These are phyloP conservation scores for Grosmannia huntii DNA, from an alignment of 2,329 filamentous ascomycete genomes.

Conservation along the genomic window DNA sequence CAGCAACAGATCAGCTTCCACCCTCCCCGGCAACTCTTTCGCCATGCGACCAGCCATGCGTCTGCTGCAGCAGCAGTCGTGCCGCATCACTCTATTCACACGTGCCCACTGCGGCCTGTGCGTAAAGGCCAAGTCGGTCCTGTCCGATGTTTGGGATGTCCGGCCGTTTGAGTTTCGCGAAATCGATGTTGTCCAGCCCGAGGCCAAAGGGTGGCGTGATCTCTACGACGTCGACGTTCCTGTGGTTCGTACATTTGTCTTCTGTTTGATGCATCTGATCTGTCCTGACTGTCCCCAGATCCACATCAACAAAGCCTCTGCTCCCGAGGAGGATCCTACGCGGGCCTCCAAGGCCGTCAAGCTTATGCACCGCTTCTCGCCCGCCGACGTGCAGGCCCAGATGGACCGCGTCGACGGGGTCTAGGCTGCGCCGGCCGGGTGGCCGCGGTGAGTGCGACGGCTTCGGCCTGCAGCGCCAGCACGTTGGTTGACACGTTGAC, in stretches of 20 bases:
- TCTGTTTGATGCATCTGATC: neutral
- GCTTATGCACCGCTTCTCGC: slow-evolving; percentile 66
- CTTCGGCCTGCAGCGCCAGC: slow-evolving; percentile 19
- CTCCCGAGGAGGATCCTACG: slow-evolving; percentile 37
- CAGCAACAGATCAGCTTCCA: neutral
- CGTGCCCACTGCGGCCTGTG: slow-evolving; percentile 61
- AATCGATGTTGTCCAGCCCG: slow-evolving; percentile 53
- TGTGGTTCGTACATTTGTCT: slow-evolving; percentile 40
- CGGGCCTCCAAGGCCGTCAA: slow-evolving; percentile 50
- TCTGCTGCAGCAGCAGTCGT: slow-evolving; percentile 34
- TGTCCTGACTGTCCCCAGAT: slow-evolving; percentile 27
- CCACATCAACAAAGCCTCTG: slow-evolving; percentile 45
- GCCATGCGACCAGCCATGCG: slow-evolving; percentile 38
- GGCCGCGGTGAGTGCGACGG: slow-evolving; percentile 32
- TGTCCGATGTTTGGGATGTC: slow-evolving; percentile 54
- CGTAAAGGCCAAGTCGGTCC: slow-evolving; percentile 50
- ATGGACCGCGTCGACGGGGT: slow-evolving; percentile 46
- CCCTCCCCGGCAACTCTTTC: too few relatives aligned
- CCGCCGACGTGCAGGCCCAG: slow-evolving; percentile 50
- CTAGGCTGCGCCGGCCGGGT: slow-evolving; percentile 7
- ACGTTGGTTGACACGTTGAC: too few relatives aligned
- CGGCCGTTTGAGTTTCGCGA: slow-evolving; percentile 57
- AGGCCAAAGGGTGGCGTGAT: slow-evolving; percentile 53
- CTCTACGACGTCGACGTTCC: slow-evolving; percentile 74
- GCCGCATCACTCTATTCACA: slow-evolving; percentile 63